Percentiles rank a stretch among this genome's conserved stretches.
Conservation (phyloP, 805 yeast species). For the Wickerhamiella kazuoi region DNA sequence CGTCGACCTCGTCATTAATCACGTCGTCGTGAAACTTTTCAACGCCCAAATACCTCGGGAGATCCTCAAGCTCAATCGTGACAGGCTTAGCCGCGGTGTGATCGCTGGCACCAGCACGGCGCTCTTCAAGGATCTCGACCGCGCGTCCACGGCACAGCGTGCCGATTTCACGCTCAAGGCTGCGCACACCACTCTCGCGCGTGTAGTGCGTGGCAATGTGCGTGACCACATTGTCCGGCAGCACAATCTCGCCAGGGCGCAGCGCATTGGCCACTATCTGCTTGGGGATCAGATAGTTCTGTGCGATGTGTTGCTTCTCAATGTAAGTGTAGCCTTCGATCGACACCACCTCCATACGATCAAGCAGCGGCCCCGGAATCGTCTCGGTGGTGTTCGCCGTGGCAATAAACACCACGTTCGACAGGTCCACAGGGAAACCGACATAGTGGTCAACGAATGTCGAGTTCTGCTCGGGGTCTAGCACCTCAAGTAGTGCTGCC, state of each 20-base stretch:
- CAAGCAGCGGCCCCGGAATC: conserved; percentile 59
- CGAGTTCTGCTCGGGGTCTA: conserved; percentile 78
- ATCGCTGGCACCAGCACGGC: conserved; percentile 8
- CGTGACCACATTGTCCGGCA: conserved; percentile 39
- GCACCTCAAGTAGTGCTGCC: conserved; percentile 71
- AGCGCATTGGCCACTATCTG: conserved; percentile 57
- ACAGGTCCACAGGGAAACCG: conserved; percentile 71
- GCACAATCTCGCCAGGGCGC: conserved; percentile 24
- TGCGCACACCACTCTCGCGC: conserved; percentile 74
- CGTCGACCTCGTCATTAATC: conserved; percentile 23
- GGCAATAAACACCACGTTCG: conserved; percentile 66
- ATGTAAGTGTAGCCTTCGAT: conserved; percentile 62
- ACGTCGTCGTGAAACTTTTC: conserved; percentile 32
- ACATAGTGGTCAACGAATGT: conserved; percentile 66
- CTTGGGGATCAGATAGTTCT: conserved; percentile 52
- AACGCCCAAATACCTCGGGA: conserved; percentile 53
- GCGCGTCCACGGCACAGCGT: conserved; percentile 69
- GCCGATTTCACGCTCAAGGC: conserved; percentile 56
- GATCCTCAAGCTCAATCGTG: conserved; percentile 26
- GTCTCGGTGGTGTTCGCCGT: conserved; percentile 66
- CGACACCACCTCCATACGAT: conserved; percentile 68
- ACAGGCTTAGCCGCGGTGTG: not conserved
- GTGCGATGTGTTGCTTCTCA: conserved; percentile 60
- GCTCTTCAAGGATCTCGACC: conserved; percentile 25
- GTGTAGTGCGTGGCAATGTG: conserved; percentile 53